Conservation (phyloP, 352 stramenopile genomes). For the Phytophthora quininea region DNA sequence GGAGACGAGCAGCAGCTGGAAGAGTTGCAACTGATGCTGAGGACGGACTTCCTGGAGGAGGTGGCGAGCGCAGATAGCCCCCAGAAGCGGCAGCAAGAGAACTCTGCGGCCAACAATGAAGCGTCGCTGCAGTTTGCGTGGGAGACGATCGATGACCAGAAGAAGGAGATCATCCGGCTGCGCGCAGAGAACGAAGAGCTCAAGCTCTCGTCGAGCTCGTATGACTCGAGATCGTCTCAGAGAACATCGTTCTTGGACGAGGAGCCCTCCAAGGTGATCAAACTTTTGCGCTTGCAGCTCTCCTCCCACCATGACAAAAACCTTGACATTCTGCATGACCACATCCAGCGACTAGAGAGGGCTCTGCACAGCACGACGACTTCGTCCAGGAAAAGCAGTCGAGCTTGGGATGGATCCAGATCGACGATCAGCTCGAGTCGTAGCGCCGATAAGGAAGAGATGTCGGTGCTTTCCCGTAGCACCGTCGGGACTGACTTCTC, state of each 20-base stretch:
- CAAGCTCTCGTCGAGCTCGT: conserved; percentile 16
- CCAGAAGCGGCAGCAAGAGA: conserved; percentile 30
- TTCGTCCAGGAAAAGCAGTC: conserved; percentile 9
- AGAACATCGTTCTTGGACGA: conserved; percentile 36
- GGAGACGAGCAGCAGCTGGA: conserved; percentile 60
- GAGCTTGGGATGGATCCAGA: conserved; percentile 36
- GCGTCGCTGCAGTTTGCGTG: conserved; percentile 77
- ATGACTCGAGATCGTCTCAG: conserved; percentile 1
- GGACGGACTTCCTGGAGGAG: conserved; percentile 61
- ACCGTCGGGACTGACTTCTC: conserved; percentile 40
- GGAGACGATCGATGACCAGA: conserved; percentile 79
- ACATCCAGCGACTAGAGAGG: conserved; percentile 60
- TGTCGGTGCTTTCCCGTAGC: conserved; percentile 31
- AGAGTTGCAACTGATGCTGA: conserved; percentile 57
- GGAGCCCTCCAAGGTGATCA: conserved; percentile 44
- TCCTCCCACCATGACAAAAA: conserved; percentile 62
- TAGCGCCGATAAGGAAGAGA: conserved; percentile 36
- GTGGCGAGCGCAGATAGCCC: conserved; percentile 31
- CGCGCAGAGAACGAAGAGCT: conserved; percentile 59
- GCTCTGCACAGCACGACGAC: conserved; percentile 29
- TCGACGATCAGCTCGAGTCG: conserved; percentile 53
- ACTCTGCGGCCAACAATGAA: conserved; percentile 50
- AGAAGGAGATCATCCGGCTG: conserved; percentile 69
- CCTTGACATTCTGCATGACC: conserved; percentile 56
- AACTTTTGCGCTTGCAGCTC: conserved; percentile 58